Percentiles rank a stretch among this genome's conserved stretches.
phyloP scores from a whole-genome alignment of 768 basidiomycete species.

The Termitomyces sp. region DNA sequence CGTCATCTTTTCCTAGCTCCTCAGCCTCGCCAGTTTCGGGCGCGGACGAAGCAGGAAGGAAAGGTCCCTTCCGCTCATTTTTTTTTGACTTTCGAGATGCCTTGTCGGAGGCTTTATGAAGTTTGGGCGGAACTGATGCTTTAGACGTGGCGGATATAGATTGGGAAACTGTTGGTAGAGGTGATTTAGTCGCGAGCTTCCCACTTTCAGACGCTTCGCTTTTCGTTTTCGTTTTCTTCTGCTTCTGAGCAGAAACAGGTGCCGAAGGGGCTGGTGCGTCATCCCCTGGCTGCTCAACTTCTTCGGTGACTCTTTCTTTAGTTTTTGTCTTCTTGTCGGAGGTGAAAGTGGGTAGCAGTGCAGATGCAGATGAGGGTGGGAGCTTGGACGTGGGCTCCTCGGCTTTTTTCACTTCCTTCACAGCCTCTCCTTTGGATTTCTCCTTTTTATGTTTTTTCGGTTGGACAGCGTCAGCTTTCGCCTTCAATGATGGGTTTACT shows the following conservation, averaged over 20 bases:
- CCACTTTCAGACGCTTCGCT: neutral
- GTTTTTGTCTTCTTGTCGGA: neutral
- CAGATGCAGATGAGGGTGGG: neutral
- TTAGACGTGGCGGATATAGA: constrained; percentile 9
- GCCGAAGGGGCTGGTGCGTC: neutral
- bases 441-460: constrained; percentile 12
- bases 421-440: neutral
- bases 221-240: neutral
- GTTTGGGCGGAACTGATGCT: constrained; percentile 1
- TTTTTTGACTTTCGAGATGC: constrained; percentile 12
- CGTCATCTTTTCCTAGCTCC: constrained; percentile 15
- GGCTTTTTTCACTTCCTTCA: neutral
- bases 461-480: constrained; percentile 1
- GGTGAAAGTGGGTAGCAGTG: neutral
- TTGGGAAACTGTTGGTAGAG: neutral
- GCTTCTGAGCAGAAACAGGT: neutral
- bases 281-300: neutral
- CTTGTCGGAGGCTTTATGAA: constrained; percentile 6
- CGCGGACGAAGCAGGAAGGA: neutral
- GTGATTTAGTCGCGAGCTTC: neutral
- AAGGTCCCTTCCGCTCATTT: constrained; percentile 15
- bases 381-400: constrained; percentile 3
- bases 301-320: neutral
- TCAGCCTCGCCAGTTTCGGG: constrained; percentile 14
- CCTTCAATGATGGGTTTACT: constrained; percentile 7